phyloP scores from a whole-genome alignment of 2,329 filamentous ascomycete genomes.

The Venturiaceae sp. region DNA sequence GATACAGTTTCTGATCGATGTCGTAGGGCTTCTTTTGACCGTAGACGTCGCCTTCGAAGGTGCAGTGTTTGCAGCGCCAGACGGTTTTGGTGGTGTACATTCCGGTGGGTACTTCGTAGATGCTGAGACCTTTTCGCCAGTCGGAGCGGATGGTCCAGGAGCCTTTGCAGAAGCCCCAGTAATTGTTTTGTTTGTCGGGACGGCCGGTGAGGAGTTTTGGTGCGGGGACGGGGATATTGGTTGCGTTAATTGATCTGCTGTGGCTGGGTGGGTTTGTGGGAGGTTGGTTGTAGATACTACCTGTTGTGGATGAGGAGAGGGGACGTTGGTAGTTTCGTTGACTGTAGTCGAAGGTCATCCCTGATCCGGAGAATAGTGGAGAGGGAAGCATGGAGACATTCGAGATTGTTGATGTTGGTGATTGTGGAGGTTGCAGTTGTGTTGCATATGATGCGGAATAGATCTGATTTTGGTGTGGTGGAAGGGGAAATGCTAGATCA shows the following conservation, averaged over 20 bases:
- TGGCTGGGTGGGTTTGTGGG: background rate
- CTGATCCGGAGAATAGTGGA: background rate
- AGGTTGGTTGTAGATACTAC: background rate
- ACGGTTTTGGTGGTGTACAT: slow-evolving; percentile 23
- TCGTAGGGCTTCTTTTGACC: slow-evolving; percentile 13
- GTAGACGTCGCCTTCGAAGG: slow-evolving; percentile 22
- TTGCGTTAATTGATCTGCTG: background rate
- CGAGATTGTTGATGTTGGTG: background rate
- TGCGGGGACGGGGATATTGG: background rate
- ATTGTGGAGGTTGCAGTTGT: background rate
- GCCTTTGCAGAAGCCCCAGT: slow-evolving; percentile 32
- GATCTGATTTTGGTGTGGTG: background rate
- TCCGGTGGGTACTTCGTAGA: slow-evolving; percentile 22
- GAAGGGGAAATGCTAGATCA: slow-evolving; percentile 1
- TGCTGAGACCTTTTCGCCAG: slow-evolving; percentile 19
- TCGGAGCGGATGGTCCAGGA: slow-evolving; percentile 26
- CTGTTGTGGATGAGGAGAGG: background rate
- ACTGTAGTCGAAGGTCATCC: background rate
- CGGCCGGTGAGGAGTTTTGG: slow-evolving; percentile 20
- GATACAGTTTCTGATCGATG: slow-evolving; percentile 20
- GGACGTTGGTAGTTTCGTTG: background rate
- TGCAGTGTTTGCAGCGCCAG: slow-evolving; percentile 25
- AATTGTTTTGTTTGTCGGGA: slow-evolving; percentile 28
- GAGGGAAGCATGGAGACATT: background rate
- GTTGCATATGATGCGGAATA: background rate